phyloP scores from a whole-genome alignment of 768 basidiomycete species.

The Trametes gibbosa region DNA sequence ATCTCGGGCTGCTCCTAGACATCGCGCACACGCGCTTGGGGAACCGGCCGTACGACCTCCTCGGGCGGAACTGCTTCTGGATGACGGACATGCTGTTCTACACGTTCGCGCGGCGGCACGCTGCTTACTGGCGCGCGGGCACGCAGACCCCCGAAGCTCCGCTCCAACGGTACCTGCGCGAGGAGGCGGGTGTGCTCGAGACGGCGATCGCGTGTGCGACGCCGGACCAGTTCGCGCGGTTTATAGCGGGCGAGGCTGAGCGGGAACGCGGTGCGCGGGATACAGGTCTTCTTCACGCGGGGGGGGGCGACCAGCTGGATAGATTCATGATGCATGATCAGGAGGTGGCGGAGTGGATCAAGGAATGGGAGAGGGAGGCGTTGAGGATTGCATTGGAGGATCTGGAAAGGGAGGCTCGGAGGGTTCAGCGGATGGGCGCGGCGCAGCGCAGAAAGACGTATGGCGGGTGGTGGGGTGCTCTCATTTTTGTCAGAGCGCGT shows the following conservation, averaged over 20 bases:
- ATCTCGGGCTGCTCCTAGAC: not conserved
- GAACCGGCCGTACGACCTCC: not conserved
- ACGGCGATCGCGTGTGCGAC: not conserved
- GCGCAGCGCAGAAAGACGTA: too few relatives aligned
- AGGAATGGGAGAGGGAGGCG: not conserved
- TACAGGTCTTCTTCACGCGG: slow-evolving; percentile 1
- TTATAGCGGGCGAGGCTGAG: not conserved
- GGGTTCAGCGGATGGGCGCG: too few relatives aligned
- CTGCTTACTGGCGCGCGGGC: not conserved
- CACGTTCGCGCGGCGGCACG: not conserved
- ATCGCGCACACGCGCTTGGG: not conserved
- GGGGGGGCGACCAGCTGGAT: not conserved
- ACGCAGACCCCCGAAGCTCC: not conserved
- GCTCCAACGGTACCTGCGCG: slow-evolving; percentile 1
- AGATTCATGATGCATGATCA: slow-evolving; percentile 2
- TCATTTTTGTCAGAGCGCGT: too few relatives aligned
- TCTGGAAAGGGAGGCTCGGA: too few relatives aligned
- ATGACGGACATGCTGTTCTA: slow-evolving; percentile 11
- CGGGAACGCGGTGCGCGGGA: not conserved
- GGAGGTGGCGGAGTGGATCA: slow-evolving; percentile 6
- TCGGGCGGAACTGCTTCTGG: slow-evolving; percentile 12
- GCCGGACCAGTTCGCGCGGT: slow-evolving; percentile 1
- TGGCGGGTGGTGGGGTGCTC: too few relatives aligned
- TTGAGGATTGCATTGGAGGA: too few relatives aligned
- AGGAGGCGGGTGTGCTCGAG: not conserved